Evolutionary conservation across 345 rosid species (phyloP).

Genomic region (Ceriops decandra): DNA sequence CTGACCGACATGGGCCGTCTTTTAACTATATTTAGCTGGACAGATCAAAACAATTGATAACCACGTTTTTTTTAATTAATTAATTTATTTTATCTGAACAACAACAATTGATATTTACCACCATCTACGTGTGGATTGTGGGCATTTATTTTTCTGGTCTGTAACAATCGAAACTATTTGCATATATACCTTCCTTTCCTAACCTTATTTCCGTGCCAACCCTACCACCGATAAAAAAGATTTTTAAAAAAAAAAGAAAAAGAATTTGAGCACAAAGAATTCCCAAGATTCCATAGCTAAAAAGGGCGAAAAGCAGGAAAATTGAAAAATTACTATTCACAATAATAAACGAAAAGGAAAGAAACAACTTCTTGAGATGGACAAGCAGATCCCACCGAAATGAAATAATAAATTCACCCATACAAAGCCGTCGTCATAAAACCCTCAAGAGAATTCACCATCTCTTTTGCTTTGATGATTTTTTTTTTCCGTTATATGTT

Average conservation of each 20-base stretch:
- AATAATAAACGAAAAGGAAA: conserved; percentile 2
- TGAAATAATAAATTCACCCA: conserved; percentile 41
- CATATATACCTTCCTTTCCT: conserved; percentile 50
- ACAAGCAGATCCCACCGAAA: conserved; percentile 60
- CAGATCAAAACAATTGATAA: conserved; percentile 34
- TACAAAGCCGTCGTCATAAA: conserved; percentile 44
- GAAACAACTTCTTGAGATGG: conserved; percentile 60
- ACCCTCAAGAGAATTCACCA: conserved; percentile 55
- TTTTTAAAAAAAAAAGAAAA: not conserved
- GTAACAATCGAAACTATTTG: no score
- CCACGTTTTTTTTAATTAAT: not conserved
- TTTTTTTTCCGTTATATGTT: conserved; percentile 9
- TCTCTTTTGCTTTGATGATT: conserved; percentile 15
- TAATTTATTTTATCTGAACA: conserved; percentile 6
- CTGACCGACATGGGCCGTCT: conserved; percentile 42
- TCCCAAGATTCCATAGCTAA: conserved; percentile 18
- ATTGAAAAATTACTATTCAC: not conserved
- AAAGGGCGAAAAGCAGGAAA: conserved; percentile 14
- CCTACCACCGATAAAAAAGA: not conserved
- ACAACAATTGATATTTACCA: conserved; percentile 45
- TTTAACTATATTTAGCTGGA: conserved; percentile 51
- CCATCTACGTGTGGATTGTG: conserved; percentile 40
- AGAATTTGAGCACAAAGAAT: not conserved
- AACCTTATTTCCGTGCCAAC: not conserved
- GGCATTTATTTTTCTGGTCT: no score